Conservation (phyloP, 305 asterid genomes). For the Plantago coronopus region DNA sequence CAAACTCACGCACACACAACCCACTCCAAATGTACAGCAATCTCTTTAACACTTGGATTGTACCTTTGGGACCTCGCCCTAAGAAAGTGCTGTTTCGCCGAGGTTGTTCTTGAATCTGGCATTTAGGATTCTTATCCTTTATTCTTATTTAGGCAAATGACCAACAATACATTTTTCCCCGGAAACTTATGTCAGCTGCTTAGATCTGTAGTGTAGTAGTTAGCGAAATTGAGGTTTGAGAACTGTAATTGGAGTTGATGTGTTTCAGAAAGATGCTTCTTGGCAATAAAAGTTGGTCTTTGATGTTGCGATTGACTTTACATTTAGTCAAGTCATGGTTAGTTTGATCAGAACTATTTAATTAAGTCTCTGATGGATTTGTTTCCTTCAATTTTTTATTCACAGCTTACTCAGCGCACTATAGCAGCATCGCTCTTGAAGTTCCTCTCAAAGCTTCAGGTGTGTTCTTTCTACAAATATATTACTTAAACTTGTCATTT, state of each 20-base stretch:
- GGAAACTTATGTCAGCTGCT: too few relatives aligned
- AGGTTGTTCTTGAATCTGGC: too few relatives aligned
- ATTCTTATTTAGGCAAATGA: too few relatives aligned
- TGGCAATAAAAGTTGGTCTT: too few relatives aligned
- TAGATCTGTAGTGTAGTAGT: not conserved
- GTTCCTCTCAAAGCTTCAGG: slow-evolving; percentile 98
- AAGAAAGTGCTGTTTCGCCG: too few relatives aligned
- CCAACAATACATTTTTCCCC: not conserved
- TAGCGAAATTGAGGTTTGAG: not conserved
- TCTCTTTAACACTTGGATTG: too few relatives aligned
- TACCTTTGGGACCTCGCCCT: too few relatives aligned
- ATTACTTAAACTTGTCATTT: slow-evolving; percentile 10
- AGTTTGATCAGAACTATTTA: slow-evolving; percentile 18
- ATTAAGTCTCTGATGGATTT: slow-evolving; percentile 16
- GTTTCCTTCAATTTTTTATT: slow-evolving; percentile 13
- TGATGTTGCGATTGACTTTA: too few relatives aligned
- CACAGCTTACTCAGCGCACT: slow-evolving; percentile 97
- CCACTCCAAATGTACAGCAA: too few relatives aligned
- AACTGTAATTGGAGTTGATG: not conserved
- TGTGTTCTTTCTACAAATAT: slow-evolving; percentile 27
- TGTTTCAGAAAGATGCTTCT: not conserved
- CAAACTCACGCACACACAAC: too few relatives aligned
- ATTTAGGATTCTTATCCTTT: too few relatives aligned
- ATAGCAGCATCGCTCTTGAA: slow-evolving; percentile 81
- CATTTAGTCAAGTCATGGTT: not conserved